These are phyloP conservation scores for Wickerhamomyces canadensis DNA, from an alignment of 805 yeast species.

Conservation along the genomic window DNA sequence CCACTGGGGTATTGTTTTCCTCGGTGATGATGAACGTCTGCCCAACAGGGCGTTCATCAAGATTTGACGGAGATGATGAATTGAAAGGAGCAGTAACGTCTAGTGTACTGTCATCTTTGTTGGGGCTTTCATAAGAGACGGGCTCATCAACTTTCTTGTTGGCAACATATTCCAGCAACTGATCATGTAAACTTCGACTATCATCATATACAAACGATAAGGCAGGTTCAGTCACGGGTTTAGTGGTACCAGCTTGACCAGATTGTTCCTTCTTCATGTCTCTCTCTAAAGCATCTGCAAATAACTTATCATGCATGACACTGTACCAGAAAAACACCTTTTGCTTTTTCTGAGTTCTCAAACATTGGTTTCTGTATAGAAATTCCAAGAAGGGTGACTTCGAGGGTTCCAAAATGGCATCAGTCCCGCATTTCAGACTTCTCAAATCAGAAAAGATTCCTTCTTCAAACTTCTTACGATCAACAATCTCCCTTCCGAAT, in stretches of 20 bases:
- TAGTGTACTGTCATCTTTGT: background rate
- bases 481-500: slow-evolving; percentile 79
- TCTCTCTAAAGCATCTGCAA: slow-evolving; percentile 90
- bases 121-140: background rate
- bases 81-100: background rate
- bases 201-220: slow-evolving; percentile 66
- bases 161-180: slow-evolving; percentile 39
- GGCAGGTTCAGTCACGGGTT: slow-evolving; percentile 73
- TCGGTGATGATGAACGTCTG: slow-evolving; percentile 19
- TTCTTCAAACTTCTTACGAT: slow-evolving; percentile 93
- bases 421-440: slow-evolving; percentile 76
- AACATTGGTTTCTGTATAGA: slow-evolving; percentile 77
- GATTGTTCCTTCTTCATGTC: slow-evolving; percentile 75
- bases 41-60: slow-evolving; percentile 6
- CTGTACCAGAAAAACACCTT: slow-evolving; percentile 96
- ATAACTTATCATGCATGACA: slow-evolving; percentile 88
- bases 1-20: slow-evolving; percentile 16
- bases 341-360: slow-evolving; percentile 93
- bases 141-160: slow-evolving; percentile 12
- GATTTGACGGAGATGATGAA: slow-evolving; percentile 1
- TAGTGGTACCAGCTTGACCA: slow-evolving; percentile 64
- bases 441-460: slow-evolving; percentile 91
- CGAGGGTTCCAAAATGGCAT: slow-evolving; percentile 85
- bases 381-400: slow-evolving; percentile 80
- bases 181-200: slow-evolving; percentile 44